Conservation (phyloP, 2,329 filamentous ascomycete species). For the Didymella keratinophila region DNA sequence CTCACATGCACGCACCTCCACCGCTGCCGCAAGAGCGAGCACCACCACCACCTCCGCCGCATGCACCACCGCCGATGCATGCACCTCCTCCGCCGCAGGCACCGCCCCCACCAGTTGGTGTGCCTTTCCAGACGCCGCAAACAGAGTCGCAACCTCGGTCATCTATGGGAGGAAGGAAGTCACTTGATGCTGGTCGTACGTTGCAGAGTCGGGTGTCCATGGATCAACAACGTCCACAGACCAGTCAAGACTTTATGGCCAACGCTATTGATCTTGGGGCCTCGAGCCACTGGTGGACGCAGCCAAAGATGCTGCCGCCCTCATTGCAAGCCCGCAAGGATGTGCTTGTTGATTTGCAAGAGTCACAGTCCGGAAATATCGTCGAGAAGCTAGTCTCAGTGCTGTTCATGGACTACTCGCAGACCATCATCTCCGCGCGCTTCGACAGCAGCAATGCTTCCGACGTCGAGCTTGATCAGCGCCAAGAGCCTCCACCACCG, state of each 20-base stretch:
- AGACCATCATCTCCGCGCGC: constrained; percentile 82
- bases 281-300: constrained; percentile 85
- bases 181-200: constrained; percentile 68
- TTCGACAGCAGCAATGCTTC: constrained; percentile 79
- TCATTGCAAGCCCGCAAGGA: constrained; percentile 83
- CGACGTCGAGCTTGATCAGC: constrained; percentile 80
- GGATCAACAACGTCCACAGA: constrained; percentile 75
- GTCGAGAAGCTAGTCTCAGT: constrained; percentile 84
- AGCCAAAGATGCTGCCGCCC: constrained; percentile 80
- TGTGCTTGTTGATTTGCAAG: constrained; percentile 81
- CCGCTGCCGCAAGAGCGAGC: constrained; percentile 52
- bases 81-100: constrained; percentile 50
- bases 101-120: constrained; percentile 47
- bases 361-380: constrained; percentile 75
- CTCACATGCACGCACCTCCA: constrained; percentile 46
- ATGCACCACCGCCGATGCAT: constrained; percentile 44
- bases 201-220: constrained; percentile 68
- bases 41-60: constrained; percentile 39
- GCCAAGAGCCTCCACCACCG: constrained; percentile 83
- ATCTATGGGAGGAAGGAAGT: constrained; percentile 60
- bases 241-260: constrained; percentile 80
- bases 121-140: constrained; percentile 44
- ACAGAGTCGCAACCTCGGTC: constrained; percentile 56
- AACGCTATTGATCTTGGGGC: constrained; percentile 82
- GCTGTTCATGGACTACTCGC: constrained; percentile 95